These are phyloP conservation scores for Zea luxurians DNA, from an alignment of 176 grass and related monocot species.

Conservation along the genomic window DNA sequence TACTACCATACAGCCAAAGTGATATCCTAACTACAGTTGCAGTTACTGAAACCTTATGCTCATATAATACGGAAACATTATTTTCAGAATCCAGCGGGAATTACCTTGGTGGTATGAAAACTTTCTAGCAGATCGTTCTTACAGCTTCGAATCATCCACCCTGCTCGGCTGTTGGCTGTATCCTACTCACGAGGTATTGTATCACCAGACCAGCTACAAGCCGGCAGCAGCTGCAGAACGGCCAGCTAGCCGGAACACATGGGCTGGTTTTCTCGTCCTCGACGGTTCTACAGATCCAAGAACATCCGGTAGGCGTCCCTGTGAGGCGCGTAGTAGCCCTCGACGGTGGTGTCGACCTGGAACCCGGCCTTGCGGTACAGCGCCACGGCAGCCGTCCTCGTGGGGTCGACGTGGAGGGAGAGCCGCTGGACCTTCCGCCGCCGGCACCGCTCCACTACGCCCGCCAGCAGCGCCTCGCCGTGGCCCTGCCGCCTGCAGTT, in stretches of 20 bases:
- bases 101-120: background rate
- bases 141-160: background rate
- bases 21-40: no score
- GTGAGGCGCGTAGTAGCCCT: conserved; percentile 64
- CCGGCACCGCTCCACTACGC: conserved; percentile 64
- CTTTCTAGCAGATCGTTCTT: background rate
- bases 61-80: background rate
- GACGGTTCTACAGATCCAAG: conserved; percentile 58
- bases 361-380: conserved; percentile 79
- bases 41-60: background rate
- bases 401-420: conserved; percentile 77
- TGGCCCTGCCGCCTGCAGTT: conserved; percentile 73
- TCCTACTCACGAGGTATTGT: no score
- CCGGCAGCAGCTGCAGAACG: no score
- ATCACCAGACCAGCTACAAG: no score
- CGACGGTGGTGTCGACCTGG: conserved; percentile 57
- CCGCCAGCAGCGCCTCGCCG: conserved; percentile 68
- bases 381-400: conserved; percentile 59
- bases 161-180: no score
- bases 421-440: conserved; percentile 57
- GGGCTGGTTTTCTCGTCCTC: no score
- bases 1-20: background rate
- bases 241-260: no score
- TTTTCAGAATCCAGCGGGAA: background rate
- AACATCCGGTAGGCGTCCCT: conserved; percentile 86